Conservation (phyloP, 257 asterid genomes). For the Gentiana dahurica region DNA sequence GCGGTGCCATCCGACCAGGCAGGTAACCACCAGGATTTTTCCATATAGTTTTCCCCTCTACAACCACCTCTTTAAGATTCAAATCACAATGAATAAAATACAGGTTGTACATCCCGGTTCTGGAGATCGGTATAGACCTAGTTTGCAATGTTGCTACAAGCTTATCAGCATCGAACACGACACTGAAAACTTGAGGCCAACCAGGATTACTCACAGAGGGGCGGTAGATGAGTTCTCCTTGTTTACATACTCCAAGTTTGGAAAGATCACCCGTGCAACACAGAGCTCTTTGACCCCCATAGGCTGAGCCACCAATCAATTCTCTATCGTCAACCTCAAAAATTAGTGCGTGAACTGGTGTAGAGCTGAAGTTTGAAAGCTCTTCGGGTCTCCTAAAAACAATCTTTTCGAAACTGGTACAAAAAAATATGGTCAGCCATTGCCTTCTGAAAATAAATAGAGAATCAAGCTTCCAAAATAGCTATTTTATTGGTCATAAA, state of each 20-base stretch:
- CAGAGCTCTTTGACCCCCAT: constrained; percentile 94
- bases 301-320: constrained; percentile 84
- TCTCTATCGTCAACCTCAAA: constrained; percentile 95
- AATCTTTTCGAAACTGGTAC: constrained; percentile 69
- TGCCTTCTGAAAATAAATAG: not conserved
- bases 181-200: constrained; percentile 85
- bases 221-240: constrained; percentile 74
- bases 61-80: constrained; percentile 51
- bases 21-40: constrained; percentile 87
- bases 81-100: constrained; percentile 89
- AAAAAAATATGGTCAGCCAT: constrained; percentile 17
- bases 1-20: constrained; percentile 99
- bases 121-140: constrained; percentile 55
- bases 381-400: constrained; percentile 66
- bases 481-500: not conserved
- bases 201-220: constrained; percentile 67
- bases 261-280: constrained; percentile 91
- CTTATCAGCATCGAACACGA: constrained; percentile 44
- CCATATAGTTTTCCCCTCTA: constrained; percentile 89
- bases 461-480: not conserved
- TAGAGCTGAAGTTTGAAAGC: constrained; percentile 65
- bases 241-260: constrained; percentile 85
- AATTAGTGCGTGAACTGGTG: constrained; percentile 53
- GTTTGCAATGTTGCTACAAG: constrained; percentile 44
- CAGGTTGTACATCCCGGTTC: constrained; percentile 92